Percentiles rank a stretch among this genome's conserved stretches.
These are phyloP conservation scores for Kingdonia uniflora DNA, from an alignment of 164 flowering plant genomes.

Conservation along the genomic window DNA sequence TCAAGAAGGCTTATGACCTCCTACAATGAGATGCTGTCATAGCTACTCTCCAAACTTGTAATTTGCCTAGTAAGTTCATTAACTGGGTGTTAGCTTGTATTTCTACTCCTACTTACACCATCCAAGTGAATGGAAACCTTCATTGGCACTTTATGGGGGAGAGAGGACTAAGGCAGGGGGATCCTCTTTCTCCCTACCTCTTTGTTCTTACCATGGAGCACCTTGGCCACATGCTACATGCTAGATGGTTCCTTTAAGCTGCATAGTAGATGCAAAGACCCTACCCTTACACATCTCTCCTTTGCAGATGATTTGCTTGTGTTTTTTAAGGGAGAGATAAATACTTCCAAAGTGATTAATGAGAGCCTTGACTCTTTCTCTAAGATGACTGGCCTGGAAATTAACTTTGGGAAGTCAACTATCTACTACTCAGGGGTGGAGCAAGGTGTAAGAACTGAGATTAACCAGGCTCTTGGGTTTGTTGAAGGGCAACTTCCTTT, in stretches of 20 bases:
- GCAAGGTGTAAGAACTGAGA: not conserved
- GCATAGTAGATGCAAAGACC: not conserved
- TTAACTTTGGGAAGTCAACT: not conserved
- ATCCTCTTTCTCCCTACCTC: not conserved
- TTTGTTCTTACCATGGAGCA: not conserved
- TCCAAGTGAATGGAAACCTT: not conserved
- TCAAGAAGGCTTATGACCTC: not conserved
- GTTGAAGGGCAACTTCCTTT: not conserved
- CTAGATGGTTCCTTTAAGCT: not conserved
- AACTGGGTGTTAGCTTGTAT: not conserved
- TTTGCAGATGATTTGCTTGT: not conserved
- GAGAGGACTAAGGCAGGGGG: not conserved
- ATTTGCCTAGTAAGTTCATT: not conserved
- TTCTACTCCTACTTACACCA: not conserved
- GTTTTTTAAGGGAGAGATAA: not conserved
- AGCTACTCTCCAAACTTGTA: not conserved
- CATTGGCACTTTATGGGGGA: not conserved
- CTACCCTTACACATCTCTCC: not conserved
- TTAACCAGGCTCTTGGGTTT: not conserved
- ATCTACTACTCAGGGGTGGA: not conserved
- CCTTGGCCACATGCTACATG: not conserved
- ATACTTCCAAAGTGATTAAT: not conserved
- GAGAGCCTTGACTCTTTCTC: not conserved
- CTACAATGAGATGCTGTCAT: not conserved
- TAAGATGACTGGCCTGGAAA: not conserved